phyloP scores from a whole-genome alignment of 371 early-diverging fungal species.

The Haplosporangium sp. region DNA sequence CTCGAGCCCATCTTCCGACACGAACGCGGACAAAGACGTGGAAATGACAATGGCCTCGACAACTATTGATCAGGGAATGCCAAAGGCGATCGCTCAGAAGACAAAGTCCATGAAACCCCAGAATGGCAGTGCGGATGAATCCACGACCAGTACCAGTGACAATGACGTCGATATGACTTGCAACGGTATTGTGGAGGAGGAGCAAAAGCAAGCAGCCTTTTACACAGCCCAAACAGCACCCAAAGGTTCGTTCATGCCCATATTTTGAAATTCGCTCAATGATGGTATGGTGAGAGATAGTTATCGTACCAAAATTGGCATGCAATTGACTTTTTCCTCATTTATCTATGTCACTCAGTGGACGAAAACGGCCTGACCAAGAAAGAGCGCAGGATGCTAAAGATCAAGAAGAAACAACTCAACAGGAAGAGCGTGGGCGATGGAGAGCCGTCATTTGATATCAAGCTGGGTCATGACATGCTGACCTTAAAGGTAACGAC shows the following conservation, averaged over 20 bases:
- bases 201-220: neutral
- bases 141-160: neutral
- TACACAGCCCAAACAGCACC: conserved; percentile 1
- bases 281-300: no score
- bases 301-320: neutral
- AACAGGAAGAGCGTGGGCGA: conserved; percentile 35
- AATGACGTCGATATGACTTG: neutral
- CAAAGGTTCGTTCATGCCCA: conserved; percentile 2
- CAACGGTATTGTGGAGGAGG: no score
- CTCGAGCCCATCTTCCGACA: no score
- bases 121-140: no score
- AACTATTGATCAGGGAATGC: no score
- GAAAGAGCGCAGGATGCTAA: conserved; percentile 37
- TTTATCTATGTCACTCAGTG: neutral
- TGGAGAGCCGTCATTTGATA: conserved; percentile 23
- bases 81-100: no score
- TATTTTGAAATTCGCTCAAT: neutral
- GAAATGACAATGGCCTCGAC: no score
- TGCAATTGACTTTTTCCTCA: neutral
- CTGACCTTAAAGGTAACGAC: conserved; percentile 28
- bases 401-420: conserved; percentile 31
- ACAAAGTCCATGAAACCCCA: no score
- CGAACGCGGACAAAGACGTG: no score
- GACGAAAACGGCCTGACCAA: conserved; percentile 35
- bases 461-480: conserved; percentile 33